Percentiles rank a stretch among this genome's conserved stretches.
Conservation (phyloP, 768 basidiomycete genomes). For the Pleurotus salmoneostramineus region DNA sequence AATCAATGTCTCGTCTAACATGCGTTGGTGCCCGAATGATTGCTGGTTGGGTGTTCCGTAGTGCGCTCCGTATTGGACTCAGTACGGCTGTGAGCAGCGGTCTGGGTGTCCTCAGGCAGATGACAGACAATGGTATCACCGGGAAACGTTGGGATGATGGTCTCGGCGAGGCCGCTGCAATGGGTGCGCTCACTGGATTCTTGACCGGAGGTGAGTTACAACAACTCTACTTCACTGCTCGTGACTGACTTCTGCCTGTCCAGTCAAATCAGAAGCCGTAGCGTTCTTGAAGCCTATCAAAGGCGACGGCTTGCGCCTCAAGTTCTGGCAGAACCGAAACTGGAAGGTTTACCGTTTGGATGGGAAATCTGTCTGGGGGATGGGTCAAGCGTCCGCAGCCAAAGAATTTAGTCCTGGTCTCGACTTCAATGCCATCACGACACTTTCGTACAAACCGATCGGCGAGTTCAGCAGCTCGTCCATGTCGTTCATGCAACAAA, state of each 20-base stretch:
- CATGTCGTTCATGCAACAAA: not conserved
- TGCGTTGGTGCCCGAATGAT: not conserved
- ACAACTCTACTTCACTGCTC: not conserved
- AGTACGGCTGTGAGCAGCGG: not conserved
- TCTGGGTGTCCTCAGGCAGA: not conserved
- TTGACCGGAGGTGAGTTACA: not conserved
- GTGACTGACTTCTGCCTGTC: not conserved
- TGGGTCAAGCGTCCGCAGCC: not conserved
- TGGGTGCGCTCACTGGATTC: not conserved
- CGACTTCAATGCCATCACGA: not conserved
- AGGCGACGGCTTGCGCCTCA: not conserved
- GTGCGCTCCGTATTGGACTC: not conserved
- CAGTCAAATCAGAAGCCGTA: not conserved
- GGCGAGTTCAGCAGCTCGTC: not conserved
- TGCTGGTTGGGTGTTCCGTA: not conserved
- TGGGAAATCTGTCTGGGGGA: not conserved
- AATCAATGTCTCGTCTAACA: not conserved
- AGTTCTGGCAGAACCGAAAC: slow-evolving; percentile 6
- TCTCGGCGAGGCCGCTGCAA: not conserved
- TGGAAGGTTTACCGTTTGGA: not conserved
- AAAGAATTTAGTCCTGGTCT: not conserved
- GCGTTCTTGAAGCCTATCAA: slow-evolving; percentile 6
- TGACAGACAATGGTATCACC: not conserved
- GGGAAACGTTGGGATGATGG: not conserved
- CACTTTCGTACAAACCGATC: not conserved